Base-by-base conservation (phyloP, 169 alveolate species). In the Cryptosporidium sp. region DNA sequence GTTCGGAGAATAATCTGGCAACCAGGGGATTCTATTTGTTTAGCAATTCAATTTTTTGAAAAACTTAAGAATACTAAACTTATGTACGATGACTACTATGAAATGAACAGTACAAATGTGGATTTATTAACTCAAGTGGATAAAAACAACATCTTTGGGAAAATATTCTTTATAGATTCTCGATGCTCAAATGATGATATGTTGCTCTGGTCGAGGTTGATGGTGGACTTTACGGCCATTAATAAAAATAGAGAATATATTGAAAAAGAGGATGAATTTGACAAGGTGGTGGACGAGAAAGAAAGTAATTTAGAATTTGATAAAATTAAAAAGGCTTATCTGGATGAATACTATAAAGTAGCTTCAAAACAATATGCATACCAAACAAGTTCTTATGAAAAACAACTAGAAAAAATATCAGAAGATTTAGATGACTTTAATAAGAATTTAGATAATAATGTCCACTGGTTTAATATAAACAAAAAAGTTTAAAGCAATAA, bases 191-290 rank as follows among this genome's bases (percentile, higher is more conserved):
- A 80, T 62, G 89, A 80, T n/a, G 75, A 80, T 12, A 43, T 62
- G 58, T n/a, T 80, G 23, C 68, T 80, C 31, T 80, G 89, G 89
- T 80, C 89, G 3, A 80, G 89, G 29, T 35, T 80, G 1, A 80
- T 80, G 75, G 48, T 37, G n/a, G 89, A 33, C 1, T 80, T 80
- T 18, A 80, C 80, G 1, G 89, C 75, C 9, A 80, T 80, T n/a
- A 50, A 80, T 41, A 80, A 43, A 41, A 80, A 80, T 9, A 59
- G 33, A 39, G 89, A 80, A 39, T 80, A 80, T 41, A 80, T 80
- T 1, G 89, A 80, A 67, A n/a, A 29, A 21, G 89, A 62, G 26
- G 80, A 80, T n/a, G 89, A 80, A 65, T 80, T 80, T 29, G 89
- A 80, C 75, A 1, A 45, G 3, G 21, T 3, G 37, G 71, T 3